Base-by-base conservation (phyloP, 2,329 filamentous ascomycete species). In the Scedosporium apiospermum region DNA sequence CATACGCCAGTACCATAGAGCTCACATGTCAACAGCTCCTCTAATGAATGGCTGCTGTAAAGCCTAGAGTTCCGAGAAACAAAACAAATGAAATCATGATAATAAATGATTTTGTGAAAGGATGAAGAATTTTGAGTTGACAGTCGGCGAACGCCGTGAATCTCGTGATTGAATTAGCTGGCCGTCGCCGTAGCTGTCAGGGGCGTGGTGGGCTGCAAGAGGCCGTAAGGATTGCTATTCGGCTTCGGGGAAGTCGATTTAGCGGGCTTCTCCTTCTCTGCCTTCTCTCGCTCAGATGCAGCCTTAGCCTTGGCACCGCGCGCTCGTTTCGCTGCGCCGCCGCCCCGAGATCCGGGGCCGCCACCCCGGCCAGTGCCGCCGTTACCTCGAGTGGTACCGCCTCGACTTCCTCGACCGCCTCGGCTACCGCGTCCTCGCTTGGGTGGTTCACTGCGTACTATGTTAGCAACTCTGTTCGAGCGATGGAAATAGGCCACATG, bases 341-440 rank as follows among this genome's bases (percentile, higher is more conserved):
- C 89, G 60, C 90, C 90, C 51, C 91, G 83, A 42, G 90, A 90
- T n/a, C 88, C 88, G 9, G 88, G 86, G 5, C 80, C 81, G 41
- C 79, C 79, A 23, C 75, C 49, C 18, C 61, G 26, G 10, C 42
- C 61, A 27, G 61, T 42, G 18, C 74, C 74, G 3, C 44, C 49
- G 10, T 75, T 78, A 58, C 78, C 77, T n/a, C 77, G 77, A 6
- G 74, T 72, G 42, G 76, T 76, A 46, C 71, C 60, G 21, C 60
- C 67, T 63, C 75, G 76, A 44, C 75, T 75, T 34, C 80, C 78
- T 38, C 81, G 79, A 51, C 78, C 74, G 10, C 79, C 78, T 61
- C 80, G 72, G 63, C 78, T 76, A 38, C 84, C 83, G 44, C 83
- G 81, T 42, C 84, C 84, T 66, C 89, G 85, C 74, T 90, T 90